Evolutionary conservation across 1,139 yeast genomes (phyloP), one percentile per base, ranked within the genome.

Genomic region (Yamadazyma epiphylla): DNA sequence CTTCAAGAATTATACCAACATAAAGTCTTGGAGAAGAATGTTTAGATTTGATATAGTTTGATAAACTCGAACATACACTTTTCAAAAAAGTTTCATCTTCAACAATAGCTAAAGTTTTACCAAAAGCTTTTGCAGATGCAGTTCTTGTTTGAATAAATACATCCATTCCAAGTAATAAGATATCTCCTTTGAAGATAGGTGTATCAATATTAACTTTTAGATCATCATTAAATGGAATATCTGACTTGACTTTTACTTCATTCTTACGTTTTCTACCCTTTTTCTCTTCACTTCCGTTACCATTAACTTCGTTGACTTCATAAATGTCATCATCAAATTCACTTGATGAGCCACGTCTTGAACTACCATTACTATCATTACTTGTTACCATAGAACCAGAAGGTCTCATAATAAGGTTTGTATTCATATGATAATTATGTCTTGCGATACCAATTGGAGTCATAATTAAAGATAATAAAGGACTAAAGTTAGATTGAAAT

Each of bases 401-500:
- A 1, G 97, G 95, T 41, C 87, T 76, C 52, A 91, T 64, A 26
- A 91, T 74, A 31, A 80, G 68, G 13, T 70, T 62, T 0, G 87
- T 67, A 45, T 86, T 81, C 95, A 94, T 86, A 27, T 78, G 77
- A 56, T 86, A 91, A 45, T 82, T 84, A 52, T 83, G 86, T 42
- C 98, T 78, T 3, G 95, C 85, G 33, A 88, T 78, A 38, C 99
- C 98, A 39, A 94, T 83, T 4, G 98, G 98, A 0, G 97, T 91
- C 82, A 86, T 81, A 28, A 88, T 54, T 28, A 94, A 65, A 9
- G 80, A 73, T 30, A 87, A 58, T 30, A 87, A 64, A 1, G 94
- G 80, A 24, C 65, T 66, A 40, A 77, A 59, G 45, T 82, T 88
- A 4, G 63, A 60, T 4, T 60, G 50, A 35, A 81, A 70, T 1